Evolutionary conservation across 805 yeast genomes (phyloP), one percentile per base, ranked within the genome.

Genomic region (Saturnispora dispora): DNA sequence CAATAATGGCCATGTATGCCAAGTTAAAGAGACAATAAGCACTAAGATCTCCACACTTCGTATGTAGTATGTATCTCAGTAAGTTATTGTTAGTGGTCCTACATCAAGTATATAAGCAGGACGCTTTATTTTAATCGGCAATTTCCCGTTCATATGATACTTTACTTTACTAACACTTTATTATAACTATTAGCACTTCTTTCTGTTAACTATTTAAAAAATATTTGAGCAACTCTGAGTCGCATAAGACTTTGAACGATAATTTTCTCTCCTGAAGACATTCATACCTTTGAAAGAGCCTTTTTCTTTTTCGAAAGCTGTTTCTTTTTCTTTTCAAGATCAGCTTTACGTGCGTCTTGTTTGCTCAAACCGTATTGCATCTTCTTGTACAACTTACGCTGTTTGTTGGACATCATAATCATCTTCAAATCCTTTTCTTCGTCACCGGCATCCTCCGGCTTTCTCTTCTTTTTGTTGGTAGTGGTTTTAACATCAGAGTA

Each of bases 341-440:
- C 78, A 52, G 83, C 85, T 62, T 80, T 79, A 70, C 91, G 82
- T 48, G 76, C 76, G 63, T 86, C 88, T 72, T 87, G 85, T 78
- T 87, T 81, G 53, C 83, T 82, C 60, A 86, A 80, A 53, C 96
- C 91, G 67, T 88, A 83, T 72, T 88, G 93, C 95, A 91, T 88
- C 82, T 86, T 86, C 74, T 85, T 85, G 76, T 93, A 93, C 58
- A 90, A 75, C 69, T 87, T 88, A 76, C 89, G 86, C 73, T 91
- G 96, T 71, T 91, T 93, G 74, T 89, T 89, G 60, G 91, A 79
- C 99, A 93, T 91, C 99, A 93, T 91, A 64, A 89, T 88, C 83
- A 82, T 82, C 75, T 87, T 87, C 73, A 91, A 79, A 58, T 85
- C 90, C 28, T 65, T 65, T 43, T 71, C 80, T 56, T 81, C 85